Base-by-base conservation (phyloP, 495 filamentous ascomycete species). In the Zalerion maritima region DNA sequence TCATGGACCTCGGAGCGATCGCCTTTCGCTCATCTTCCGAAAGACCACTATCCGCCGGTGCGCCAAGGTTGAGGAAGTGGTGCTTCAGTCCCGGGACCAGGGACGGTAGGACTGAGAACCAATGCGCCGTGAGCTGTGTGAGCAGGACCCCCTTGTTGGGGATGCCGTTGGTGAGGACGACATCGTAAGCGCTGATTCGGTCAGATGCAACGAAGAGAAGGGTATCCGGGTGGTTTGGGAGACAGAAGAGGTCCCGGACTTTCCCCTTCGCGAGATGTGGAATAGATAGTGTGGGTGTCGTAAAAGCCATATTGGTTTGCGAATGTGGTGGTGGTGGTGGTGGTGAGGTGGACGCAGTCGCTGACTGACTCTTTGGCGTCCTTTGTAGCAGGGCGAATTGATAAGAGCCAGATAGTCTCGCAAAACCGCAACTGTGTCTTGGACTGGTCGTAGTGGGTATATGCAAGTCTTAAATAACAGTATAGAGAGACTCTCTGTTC, bases 171-270 rank as follows among this genome's bases (percentile, higher is more conserved):
- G 65, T 61, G 71, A 93, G 75, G 40, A 93, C 71, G 40, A 93
- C 81, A 67, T 94, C 87, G 61, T 81, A 93, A 29, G 87, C 87
- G 31, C 81, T 92, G 57, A 94, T 91, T 37, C 87, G 78, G 52
- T 97, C 87, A 13, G 77, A 79, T 11, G 89, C 75, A 22, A 91
- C 73, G 53, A 97, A 91, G 22, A 94, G 75, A 5, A 94, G 67
- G 2, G 77, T 81, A n/a, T n/a, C n/a, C n/a, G n/a, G n/a, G 31
- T 72, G 57, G 14, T 74, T 60, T 49, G 84, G 73, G 31, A 91
- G 54, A 32, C 71, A 64, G 46, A 82, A 94, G 13, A 94, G 55
- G 43, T 86, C 79, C 37, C 84, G 71, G 22, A 92, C 83, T 58
- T 92, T 92, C 34, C 83, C 57, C 38, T 48, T 25, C 18, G 40